Conservation (phyloP, 352 stramenopile species). For the Phytophthora sp. region DNA sequence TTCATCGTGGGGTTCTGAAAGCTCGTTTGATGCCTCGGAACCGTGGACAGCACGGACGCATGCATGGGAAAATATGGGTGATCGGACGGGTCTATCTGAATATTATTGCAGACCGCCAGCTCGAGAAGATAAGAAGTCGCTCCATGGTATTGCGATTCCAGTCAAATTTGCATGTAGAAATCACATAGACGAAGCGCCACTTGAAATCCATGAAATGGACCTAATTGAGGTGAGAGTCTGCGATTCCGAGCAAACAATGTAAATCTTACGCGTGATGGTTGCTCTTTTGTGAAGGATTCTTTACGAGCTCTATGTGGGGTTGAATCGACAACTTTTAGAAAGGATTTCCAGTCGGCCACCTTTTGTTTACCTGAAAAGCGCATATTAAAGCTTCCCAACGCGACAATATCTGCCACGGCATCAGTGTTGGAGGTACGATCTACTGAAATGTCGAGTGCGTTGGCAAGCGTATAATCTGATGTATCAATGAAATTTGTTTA, state of each 20-base stretch:
- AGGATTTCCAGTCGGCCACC: slow-evolving; percentile 39
- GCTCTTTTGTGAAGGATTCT: slow-evolving; percentile 63
- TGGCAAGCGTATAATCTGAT: not conserved
- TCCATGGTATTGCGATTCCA: slow-evolving; percentile 33
- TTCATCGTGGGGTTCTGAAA: slow-evolving; percentile 38
- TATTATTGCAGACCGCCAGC: slow-evolving; percentile 20
- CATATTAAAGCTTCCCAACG: slow-evolving; percentile 46
- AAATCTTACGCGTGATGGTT: too few species aligned
- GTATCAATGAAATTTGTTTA: slow-evolving; percentile 8
- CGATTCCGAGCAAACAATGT: too few species aligned
- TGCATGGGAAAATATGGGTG: slow-evolving; percentile 54
- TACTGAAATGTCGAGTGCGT: not conserved
- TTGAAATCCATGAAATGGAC: slow-evolving; percentile 65
- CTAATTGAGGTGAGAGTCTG: slow-evolving; percentile 71
- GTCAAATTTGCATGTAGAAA: slow-evolving; percentile 11
- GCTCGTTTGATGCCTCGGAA: slow-evolving; percentile 29
- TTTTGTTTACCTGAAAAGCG: slow-evolving; percentile 55
- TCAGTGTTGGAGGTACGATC: slow-evolving; percentile 52
- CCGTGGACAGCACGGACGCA: slow-evolving; percentile 36
- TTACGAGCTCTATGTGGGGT: slow-evolving; percentile 69
- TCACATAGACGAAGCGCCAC: not conserved
- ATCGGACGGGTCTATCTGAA: slow-evolving; percentile 26
- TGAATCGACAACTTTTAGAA: slow-evolving; percentile 62
- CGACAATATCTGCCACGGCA: slow-evolving; percentile 43
- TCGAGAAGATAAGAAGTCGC: slow-evolving; percentile 17